Conservation (phyloP, 2,329 filamentous ascomycete genomes). For the Microdochium bolleyi region DNA sequence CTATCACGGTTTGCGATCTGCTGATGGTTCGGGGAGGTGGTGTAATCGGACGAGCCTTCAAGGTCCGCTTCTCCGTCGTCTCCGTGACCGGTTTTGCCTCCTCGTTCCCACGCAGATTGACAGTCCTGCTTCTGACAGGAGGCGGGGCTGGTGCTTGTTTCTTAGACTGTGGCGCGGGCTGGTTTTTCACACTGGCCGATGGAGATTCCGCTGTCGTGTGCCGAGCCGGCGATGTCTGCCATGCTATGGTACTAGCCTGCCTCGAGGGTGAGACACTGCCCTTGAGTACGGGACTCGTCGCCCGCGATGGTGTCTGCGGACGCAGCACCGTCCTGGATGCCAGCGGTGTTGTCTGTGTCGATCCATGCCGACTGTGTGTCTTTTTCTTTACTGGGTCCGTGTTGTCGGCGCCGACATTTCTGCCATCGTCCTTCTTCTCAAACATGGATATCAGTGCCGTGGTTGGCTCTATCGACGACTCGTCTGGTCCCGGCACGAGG, state of each 20-base stretch:
- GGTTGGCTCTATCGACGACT: conserved; percentile 52
- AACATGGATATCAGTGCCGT: conserved; percentile 62
- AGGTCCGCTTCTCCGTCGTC: conserved; percentile 3
- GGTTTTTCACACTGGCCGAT: not conserved
- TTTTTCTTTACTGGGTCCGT: conserved; percentile 17
- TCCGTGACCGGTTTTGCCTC: conserved; percentile 8
- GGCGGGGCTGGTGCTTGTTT: conserved; percentile 15
- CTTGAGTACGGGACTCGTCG: conserved; percentile 15
- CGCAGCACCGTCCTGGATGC: conserved; percentile 12
- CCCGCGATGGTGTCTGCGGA: conserved; percentile 22
- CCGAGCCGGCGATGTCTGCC: conserved; percentile 3
- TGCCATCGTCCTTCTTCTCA: conserved; percentile 36
- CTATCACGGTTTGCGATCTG: conserved; percentile 11
- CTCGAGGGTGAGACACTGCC: conserved; percentile 13
- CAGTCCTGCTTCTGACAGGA: not conserved
- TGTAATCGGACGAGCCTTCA: conserved; percentile 12
- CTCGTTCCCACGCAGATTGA: not conserved
- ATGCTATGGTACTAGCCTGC: conserved; percentile 9
- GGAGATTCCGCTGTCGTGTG: not conserved
- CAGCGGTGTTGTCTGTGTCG: conserved; percentile 1
- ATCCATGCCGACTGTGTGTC: conserved; percentile 5
- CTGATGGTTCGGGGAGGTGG: conserved; percentile 10
- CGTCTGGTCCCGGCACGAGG: conserved; percentile 36
- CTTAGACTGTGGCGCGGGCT: conserved; percentile 4
- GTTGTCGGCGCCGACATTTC: conserved; percentile 4